Evolutionary conservation across 495 filamentous ascomycete genomes (phyloP).

Genomic region (Penicillium canescens): DNA sequence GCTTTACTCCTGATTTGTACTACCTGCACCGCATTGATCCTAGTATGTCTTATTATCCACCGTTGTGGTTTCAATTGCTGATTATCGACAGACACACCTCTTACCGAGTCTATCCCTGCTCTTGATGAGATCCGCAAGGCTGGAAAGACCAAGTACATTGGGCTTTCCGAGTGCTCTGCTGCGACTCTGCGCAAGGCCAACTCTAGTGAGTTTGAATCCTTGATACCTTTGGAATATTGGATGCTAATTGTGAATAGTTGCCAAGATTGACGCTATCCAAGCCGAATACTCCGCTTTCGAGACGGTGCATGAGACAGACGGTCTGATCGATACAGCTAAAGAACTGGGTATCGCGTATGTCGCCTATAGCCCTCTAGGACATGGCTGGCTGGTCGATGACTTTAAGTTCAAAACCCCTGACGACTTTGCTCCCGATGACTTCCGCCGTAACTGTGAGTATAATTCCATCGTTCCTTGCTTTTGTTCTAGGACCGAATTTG

Average conservation of each 20-base stretch:
- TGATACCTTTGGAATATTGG: background rate
- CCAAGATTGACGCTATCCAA: conserved; percentile 52
- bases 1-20: conserved; percentile 48
- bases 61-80: background rate
- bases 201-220: conserved; percentile 28
- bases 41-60: conserved; percentile 21
- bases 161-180: conserved; percentile 47
- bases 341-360: conserved; percentile 46
- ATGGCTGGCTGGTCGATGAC: conserved; percentile 47
- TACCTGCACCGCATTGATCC: conserved; percentile 45
- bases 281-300: conserved; percentile 54
- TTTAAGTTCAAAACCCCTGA: conserved; percentile 44
- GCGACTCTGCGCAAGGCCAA: conserved; percentile 45
- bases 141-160: conserved; percentile 51
- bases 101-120: conserved; percentile 47
- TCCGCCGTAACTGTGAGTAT: conserved; percentile 35
- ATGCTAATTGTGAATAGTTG: conserved; percentile 31
- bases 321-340: conserved; percentile 38
- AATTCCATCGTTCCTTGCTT: background rate
- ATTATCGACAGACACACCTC: conserved; percentile 39
- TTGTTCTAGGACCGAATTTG: background rate
- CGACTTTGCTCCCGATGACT: conserved; percentile 46
- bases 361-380: conserved; percentile 47
- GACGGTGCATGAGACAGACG: conserved; percentile 46
- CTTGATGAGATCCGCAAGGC: conserved; percentile 46